A percentile compares a stretch with the other conserved stretches of the same genome.
These are phyloP conservation scores for Zymoseptoria crescenta DNA, from an alignment of 2,329 filamentous ascomycete species.

Conservation along the genomic window DNA sequence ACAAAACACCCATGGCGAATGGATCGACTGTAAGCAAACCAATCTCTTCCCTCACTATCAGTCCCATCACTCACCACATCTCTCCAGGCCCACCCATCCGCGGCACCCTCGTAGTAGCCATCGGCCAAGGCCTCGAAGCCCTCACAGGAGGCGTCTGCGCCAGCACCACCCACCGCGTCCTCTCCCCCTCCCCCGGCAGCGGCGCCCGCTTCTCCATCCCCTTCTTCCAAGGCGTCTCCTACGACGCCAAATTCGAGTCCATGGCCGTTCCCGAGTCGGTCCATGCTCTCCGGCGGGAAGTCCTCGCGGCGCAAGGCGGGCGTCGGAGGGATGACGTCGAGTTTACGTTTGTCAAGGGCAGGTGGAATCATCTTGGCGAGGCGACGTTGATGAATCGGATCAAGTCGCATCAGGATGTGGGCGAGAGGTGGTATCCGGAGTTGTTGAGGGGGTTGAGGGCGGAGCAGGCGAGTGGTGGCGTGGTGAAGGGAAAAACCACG, in stretches of 20 bases:
- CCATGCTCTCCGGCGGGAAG: conserved; percentile 51
- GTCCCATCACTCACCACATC: neutral
- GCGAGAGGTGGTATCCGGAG: conserved; percentile 59
- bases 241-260: conserved; percentile 71
- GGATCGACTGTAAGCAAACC: conserved; percentile 59
- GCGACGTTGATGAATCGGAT: conserved; percentile 76
- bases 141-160: conserved; percentile 76
- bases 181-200: conserved; percentile 61
- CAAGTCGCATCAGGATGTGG: conserved; percentile 82
- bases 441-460: conserved; percentile 36
- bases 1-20: conserved; percentile 67
- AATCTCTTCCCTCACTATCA: neutral
- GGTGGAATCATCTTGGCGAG: conserved; percentile 63
- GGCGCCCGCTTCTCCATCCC: conserved; percentile 73
- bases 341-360: conserved; percentile 71
- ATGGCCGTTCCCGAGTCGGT: conserved; percentile 62
- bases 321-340: conserved; percentile 64
- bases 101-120: conserved; percentile 76
- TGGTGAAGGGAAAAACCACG: neutral
- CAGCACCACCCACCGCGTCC: conserved; percentile 71
- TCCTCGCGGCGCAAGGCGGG: conserved; percentile 50
- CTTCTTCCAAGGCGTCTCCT: conserved; percentile 80
- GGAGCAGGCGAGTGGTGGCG: conserved; percentile 27
- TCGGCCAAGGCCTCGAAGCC: conserved; percentile 81
- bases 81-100: conserved; percentile 52